Conservation (phyloP, 768 basidiomycete genomes). For the Mycena leptocephala region DNA sequence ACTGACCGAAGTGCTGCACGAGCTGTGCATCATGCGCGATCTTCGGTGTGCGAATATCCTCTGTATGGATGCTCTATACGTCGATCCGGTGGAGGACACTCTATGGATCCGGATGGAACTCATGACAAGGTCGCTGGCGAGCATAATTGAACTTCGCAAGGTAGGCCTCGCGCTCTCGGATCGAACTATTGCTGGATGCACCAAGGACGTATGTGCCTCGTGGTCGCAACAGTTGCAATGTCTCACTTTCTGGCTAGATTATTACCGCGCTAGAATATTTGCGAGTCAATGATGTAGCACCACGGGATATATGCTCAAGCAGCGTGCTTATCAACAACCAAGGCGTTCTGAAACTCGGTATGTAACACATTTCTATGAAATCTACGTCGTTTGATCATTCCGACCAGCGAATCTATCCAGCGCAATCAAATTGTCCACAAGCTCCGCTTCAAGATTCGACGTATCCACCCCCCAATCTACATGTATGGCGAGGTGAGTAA, state of each 20-base stretch:
- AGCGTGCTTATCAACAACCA: slow-evolving; percentile 65
- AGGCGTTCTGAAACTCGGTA: slow-evolving; percentile 69
- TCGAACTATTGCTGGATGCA: slow-evolving; percentile 63
- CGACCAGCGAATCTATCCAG: slow-evolving; percentile 18
- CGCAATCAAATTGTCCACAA: not conserved
- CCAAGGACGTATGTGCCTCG: slow-evolving; percentile 62
- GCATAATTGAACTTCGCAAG: slow-evolving; percentile 63
- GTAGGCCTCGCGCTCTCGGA: slow-evolving; percentile 64
- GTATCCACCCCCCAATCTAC: no score
- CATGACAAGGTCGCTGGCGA: slow-evolving; percentile 73
- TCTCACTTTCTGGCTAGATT: slow-evolving; percentile 49
- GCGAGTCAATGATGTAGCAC: slow-evolving; percentile 62
- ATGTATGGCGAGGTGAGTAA: not conserved
- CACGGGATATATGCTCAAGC: slow-evolving; percentile 69
- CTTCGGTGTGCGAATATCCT: slow-evolving; percentile 63
- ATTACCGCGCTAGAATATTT: slow-evolving; percentile 64
- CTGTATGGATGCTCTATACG: slow-evolving; percentile 61
- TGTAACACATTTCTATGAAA: slow-evolving; percentile 30
- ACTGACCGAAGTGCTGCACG: slow-evolving; percentile 59
- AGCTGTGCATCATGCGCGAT: slow-evolving; percentile 57
- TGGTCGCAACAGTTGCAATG: not conserved
- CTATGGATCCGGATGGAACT: slow-evolving; percentile 77
- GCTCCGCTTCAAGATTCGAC: no score
- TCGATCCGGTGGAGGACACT: slow-evolving; percentile 54
- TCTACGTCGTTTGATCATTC: not conserved